Percentiles rank a stretch among this genome's conserved stretches.
Evolutionary conservation across 345 rosid genomes (phyloP).

Genomic region (Eucalyptus urophylla): DNA sequence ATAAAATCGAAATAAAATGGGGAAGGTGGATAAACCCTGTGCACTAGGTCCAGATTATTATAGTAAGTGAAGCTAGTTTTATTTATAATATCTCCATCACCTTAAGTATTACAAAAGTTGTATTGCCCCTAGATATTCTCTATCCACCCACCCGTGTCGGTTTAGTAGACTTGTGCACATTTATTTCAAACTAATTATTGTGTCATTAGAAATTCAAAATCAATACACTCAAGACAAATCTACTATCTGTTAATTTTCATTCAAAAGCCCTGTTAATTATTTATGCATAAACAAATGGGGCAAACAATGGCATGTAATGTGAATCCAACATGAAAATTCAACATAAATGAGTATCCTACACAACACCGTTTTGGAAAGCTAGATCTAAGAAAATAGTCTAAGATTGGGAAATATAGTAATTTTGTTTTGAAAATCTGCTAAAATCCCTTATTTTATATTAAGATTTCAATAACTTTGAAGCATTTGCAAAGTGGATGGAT

Average conservation of each 20-base stretch:
- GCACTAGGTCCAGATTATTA: background rate
- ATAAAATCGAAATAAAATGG: background rate
- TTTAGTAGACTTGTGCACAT: background rate
- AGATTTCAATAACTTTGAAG: background rate
- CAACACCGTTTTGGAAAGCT: background rate
- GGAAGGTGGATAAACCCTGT: background rate
- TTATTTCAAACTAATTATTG: background rate
- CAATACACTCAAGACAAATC: background rate
- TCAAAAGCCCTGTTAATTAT: background rate
- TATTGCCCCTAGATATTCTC: background rate
- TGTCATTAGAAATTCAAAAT: background rate
- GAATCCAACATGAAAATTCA: background rate
- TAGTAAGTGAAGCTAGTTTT: background rate
- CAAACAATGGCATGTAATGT: background rate
- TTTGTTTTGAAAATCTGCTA: background rate
- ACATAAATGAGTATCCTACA: background rate
- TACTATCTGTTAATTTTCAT: background rate
- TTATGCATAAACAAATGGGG: background rate
- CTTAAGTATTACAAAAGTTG: background rate
- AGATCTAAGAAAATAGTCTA: background rate
- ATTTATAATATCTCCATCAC: background rate
- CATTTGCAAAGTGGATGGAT: background rate
- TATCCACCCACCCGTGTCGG: background rate
- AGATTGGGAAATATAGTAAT: background rate
- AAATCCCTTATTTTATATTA: background rate